Conservation (phyloP, 345 rosid species). For the Iberis pinnata region DNA sequence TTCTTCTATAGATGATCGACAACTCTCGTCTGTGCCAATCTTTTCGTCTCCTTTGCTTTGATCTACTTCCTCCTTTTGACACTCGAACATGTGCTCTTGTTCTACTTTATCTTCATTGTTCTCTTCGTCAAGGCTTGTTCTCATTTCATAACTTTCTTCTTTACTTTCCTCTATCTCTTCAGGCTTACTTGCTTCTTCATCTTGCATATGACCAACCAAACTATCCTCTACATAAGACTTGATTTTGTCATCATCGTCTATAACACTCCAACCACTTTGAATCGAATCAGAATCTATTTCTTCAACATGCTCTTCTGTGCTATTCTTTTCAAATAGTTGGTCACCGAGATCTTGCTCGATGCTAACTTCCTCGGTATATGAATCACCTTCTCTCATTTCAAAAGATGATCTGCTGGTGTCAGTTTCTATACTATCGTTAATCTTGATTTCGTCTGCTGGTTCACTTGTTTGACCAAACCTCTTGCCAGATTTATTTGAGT, state of each 20-base stretch:
- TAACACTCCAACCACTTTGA: slow-evolving; percentile 31
- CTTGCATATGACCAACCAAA: slow-evolving; percentile 22
- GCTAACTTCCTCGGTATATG: slow-evolving; percentile 27
- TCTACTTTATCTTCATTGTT: slow-evolving; percentile 14
- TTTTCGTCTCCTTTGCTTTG: slow-evolving; percentile 24
- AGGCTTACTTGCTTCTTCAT: slow-evolving; percentile 28
- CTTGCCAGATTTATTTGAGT: slow-evolving; percentile 29
- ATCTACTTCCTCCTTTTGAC: slow-evolving; percentile 24
- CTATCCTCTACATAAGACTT: slow-evolving; percentile 12
- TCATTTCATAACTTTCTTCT: slow-evolving; percentile 22
- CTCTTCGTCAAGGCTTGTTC: slow-evolving; percentile 14
- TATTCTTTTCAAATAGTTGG: slow-evolving; percentile 27
- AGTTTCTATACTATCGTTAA: slow-evolving; percentile 23
- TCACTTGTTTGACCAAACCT: slow-evolving; percentile 22
- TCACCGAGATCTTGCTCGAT: slow-evolving; percentile 33
- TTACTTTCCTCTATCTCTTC: slow-evolving; percentile 31
- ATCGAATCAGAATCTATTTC: slow-evolving; percentile 37
- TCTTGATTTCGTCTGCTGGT: slow-evolving; percentile 22
- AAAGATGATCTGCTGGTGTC: slow-evolving; percentile 29
- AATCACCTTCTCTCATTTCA: slow-evolving; percentile 25
- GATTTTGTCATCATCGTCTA: slow-evolving; percentile 25
- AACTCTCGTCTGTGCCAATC: slow-evolving; percentile 28
- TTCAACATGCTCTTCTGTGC: slow-evolving; percentile 34
- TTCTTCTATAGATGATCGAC: slow-evolving; percentile 34
- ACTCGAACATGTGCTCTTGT: slow-evolving; percentile 20